Percentiles rank a stretch among this genome's conserved stretches.
Conservation (phyloP, 192 early-diverging fungal species). For the Coemansia sp. region DNA sequence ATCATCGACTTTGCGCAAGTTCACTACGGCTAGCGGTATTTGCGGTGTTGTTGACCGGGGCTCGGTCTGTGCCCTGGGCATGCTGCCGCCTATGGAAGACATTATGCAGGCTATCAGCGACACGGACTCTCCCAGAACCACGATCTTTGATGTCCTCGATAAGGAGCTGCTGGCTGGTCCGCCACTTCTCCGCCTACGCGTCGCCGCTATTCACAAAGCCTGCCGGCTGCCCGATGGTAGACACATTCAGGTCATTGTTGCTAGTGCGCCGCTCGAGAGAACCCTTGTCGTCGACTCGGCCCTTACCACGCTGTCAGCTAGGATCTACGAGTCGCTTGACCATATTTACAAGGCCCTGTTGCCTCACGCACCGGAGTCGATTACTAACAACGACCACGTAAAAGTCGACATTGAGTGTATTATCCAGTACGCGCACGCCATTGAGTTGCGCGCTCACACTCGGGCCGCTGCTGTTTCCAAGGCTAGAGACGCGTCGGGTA, state of each 20-base stretch:
- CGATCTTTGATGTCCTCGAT: conserved; percentile 50
- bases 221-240: conserved; percentile 30
- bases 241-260: conserved; percentile 28
- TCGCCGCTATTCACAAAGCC: conserved; percentile 4
- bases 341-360: conserved; percentile 33
- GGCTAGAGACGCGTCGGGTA: background rate
- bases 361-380: conserved; percentile 25
- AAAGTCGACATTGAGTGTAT: conserved; percentile 43
- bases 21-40: conserved; percentile 49
- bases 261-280: conserved; percentile 32
- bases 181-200: conserved; percentile 32
- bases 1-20: conserved; percentile 17
- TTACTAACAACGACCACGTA: conserved; percentile 26
- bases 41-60: conserved; percentile 36
- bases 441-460: conserved; percentile 26
- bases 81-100: conserved; percentile 53
- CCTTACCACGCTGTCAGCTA: conserved; percentile 40
- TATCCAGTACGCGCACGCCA: conserved; percentile 39
- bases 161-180: conserved; percentile 6
- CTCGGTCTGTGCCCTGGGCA: conserved; percentile 41
- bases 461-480: background rate
- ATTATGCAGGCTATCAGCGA: conserved; percentile 36
- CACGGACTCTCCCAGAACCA: conserved; percentile 40
- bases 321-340: conserved; percentile 30
- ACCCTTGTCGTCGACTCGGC: conserved; percentile 51